Evolutionary conservation across 2,329 filamentous ascomycete genomes (phyloP), one percentile per base, ranked within the genome.

Genomic region (Rasamsonia emersonii): DNA sequence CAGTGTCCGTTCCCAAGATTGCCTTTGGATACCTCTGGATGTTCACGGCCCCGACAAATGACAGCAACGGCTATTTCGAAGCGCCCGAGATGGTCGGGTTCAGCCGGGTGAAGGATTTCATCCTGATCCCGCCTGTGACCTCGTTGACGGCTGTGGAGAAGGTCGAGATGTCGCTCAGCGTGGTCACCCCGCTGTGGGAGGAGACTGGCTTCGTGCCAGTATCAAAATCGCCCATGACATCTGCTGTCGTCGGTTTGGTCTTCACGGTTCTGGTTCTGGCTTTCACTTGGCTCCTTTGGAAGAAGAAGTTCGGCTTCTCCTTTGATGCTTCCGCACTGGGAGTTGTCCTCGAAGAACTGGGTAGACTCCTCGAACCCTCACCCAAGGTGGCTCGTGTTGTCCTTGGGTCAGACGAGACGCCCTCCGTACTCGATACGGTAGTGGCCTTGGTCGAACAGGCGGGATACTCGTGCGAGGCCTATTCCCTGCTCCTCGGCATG

Each of bases 251-350:
- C 33, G 39, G 28, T 21, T 33, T 34, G 28, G 37, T 18, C 24
- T 37, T 29, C 20, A 15, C n/a, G n/a, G n/a, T n/a, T n/a, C n/a
- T n/a, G n/a, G n/a, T n/a, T n/a, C n/a, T n/a, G n/a, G n/a, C n/a
- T n/a, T n/a, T n/a, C n/a, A n/a, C n/a, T n/a, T n/a, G n/a, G n/a
- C n/a, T n/a, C n/a, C n/a, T n/a, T n/a, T n/a, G n/a, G n/a, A n/a
- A n/a, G n/a, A n/a, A n/a, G n/a, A n/a, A n/a, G n/a, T n/a, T n/a
- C n/a, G n/a, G n/a, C n/a, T n/a, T 19, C 28, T 24, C 30, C 26
- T 30, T 16, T 18, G 35, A n/a, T 42, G 39, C 37, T 42, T 35
- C 31, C 41, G 36, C 37, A 40, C 41, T 30, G 39, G 23, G 33
- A 33, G 19, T 31, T 13, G 9, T 19, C 20, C n/a, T 23, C 15